phyloP scores from a whole-genome alignment of 2,329 filamentous ascomycete species.

The Fusarium sp. region DNA sequence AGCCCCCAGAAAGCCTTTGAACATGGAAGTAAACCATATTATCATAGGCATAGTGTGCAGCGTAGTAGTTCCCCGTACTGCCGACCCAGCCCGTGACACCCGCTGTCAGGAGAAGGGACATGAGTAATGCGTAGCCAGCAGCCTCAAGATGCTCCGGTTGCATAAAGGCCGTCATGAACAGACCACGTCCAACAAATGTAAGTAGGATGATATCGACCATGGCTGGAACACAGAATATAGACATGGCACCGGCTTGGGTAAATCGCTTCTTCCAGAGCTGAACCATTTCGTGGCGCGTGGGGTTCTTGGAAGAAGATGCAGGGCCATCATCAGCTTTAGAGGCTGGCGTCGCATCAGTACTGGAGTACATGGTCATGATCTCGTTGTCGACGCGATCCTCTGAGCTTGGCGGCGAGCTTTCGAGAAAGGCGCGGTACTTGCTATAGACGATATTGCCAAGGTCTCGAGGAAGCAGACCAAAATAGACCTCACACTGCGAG shows the following conservation, averaged over 20 bases:
- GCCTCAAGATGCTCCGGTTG: conserved; percentile 17
- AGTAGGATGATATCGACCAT: conserved; percentile 32
- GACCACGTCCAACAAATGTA: conserved; percentile 32
- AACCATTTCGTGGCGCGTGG: conserved; percentile 20
- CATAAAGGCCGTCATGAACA: conserved; percentile 38
- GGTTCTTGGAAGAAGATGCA: not conserved
- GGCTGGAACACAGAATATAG: conserved; percentile 34
- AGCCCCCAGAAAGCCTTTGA: conserved; percentile 31
- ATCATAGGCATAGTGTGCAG: conserved; percentile 36
- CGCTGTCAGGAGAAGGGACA: conserved; percentile 28
- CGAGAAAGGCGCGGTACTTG: conserved; percentile 24
- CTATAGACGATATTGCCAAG: conserved; percentile 25
- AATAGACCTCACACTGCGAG: conserved; percentile 37
- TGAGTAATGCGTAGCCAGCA: conserved; percentile 30
- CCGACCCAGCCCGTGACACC: conserved; percentile 38
- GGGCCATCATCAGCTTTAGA: not conserved
- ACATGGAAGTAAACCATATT: conserved; percentile 39
- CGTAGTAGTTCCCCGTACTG: conserved; percentile 31
- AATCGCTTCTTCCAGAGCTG: conserved; percentile 33
- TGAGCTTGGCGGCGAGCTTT: conserved; percentile 13
- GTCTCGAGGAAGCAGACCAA: conserved; percentile 31
- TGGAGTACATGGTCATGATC: conserved; percentile 39
- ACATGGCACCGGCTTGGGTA: conserved; percentile 31
- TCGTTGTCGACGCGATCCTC: conserved; percentile 33
- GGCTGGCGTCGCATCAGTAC: conserved; percentile 11